These are phyloP conservation scores for Puya raimondii DNA, from an alignment of 176 grass and related monocot genomes.

Conservation along the genomic window DNA sequence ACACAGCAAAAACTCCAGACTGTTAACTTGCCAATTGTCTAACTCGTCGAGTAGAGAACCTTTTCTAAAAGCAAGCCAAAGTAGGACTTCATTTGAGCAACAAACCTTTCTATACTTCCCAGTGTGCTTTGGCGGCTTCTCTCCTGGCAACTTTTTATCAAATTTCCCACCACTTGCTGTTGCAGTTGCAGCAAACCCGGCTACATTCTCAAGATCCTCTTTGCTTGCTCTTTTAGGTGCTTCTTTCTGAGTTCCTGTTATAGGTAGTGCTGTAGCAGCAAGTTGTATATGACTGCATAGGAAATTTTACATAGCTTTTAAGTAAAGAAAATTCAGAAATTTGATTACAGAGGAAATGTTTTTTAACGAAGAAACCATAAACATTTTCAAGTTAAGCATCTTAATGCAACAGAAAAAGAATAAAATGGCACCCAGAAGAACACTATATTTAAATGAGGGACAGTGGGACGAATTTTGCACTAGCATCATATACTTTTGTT, in stretches of 20 bases:
- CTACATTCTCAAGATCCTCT: slow-evolving; percentile 75
- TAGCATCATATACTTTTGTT: too few species aligned
- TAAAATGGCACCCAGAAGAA: too few species aligned
- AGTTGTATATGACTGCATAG: slow-evolving; percentile 75
- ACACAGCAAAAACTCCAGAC: too few species aligned
- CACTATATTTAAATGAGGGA: too few species aligned
- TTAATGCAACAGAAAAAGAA: too few species aligned
- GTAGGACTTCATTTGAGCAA: neutral
- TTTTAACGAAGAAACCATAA: too few species aligned
- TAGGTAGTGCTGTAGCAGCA: slow-evolving; percentile 67
- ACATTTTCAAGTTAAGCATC: too few species aligned
- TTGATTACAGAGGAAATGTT: too few species aligned
- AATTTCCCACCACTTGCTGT: slow-evolving; percentile 94
- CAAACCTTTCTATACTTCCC: slow-evolving; percentile 84
- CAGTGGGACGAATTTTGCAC: too few species aligned
- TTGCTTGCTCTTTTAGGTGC: slow-evolving; percentile 64
- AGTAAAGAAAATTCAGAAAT: neutral
- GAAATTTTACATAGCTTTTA: neutral
- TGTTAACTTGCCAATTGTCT: too few species aligned
- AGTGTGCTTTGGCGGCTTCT: slow-evolving; percentile 71
- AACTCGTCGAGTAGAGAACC: neutral
- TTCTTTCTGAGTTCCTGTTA: slow-evolving; percentile 54
- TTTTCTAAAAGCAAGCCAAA: slow-evolving; percentile 7
- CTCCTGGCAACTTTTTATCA: slow-evolving; percentile 75
- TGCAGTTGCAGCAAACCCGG: slow-evolving; percentile 70